Evolutionary conservation across 305 asterid species (phyloP), one percentile per base, ranked within the genome.

Genomic region (Stenogyne calaminthoides): DNA sequence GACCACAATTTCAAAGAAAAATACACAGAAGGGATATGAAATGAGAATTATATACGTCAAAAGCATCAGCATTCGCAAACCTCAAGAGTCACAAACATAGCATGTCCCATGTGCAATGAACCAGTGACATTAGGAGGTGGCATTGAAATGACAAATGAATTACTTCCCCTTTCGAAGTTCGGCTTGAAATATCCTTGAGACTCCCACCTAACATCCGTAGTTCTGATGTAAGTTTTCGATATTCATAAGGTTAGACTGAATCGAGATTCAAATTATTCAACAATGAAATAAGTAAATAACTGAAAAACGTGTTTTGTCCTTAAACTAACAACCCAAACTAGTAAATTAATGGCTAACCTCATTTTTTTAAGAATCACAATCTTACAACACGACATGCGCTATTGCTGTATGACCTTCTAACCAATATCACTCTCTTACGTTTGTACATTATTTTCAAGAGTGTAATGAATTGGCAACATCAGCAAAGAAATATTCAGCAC

Each of bases 51-150:
- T 6, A 34, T 36, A n/a, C 39, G 66, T 49, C 56, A 70, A 73
- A 77, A 68, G 72, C 60, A 64, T 61, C 36, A 58, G 61, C 29
- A 58, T 25, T 29, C 57, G 25, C 84, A 64, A 79, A 95, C 99
- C 99, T 95, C 99, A 75, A 95, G 98, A 74, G 99, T 90, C 78
- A 95, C 98, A 80, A 95, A 95, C 99, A 95, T 95, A 29, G 99
- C 98, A 81, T 95, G 99, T 52, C 99, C 99, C 99, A 95, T 95
- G 84, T 95, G 99, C 86, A 95, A 82, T 6, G 99, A 95, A 67
- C 99, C 99, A 18, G 99, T 95, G 71, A 95, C 96, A 81, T 95
- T 95, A 58, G 99, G 99, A 0, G 99, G 99, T 54, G 99, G 99
- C 99, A 95, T 95, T 55, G 99, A 72, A 76, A 95, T 65, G 56